A percentile compares a stretch with the other conserved stretches of the same genome.
Conservation (phyloP, 1,139 yeast species). For the Yamadazyma dendronema region DNA sequence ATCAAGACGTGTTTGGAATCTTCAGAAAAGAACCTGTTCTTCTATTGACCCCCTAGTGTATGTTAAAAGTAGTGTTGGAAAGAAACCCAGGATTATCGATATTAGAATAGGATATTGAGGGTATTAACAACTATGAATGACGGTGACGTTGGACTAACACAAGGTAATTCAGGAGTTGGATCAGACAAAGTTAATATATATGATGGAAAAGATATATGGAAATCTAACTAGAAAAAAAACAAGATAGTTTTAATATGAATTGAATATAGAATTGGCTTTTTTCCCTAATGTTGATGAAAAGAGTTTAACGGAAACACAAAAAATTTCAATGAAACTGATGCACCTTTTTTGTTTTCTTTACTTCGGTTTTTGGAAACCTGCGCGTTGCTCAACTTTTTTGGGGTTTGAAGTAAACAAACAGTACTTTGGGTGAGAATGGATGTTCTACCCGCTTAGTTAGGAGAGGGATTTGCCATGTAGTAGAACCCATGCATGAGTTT, state of each 20-base stretch:
- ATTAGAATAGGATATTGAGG: too few relatives aligned
- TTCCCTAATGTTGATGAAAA: neutral
- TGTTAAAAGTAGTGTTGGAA: neutral
- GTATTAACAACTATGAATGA: too few relatives aligned
- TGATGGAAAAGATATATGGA: neutral
- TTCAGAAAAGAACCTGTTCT: neutral
- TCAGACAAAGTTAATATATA: too few relatives aligned
- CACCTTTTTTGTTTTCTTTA: constrained; percentile 11
- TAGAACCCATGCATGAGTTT: too few relatives aligned
- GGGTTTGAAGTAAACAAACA: constrained; percentile 15
- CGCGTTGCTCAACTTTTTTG: constrained; percentile 13
- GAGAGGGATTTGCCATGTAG: too few relatives aligned
- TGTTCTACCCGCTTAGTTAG: too few relatives aligned
- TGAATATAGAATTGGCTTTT: neutral
- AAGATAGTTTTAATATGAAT: neutral
- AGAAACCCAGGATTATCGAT: neutral
- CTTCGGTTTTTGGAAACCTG: constrained; percentile 13
- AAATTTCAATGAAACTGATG: constrained; percentile 7
- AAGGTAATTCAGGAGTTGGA: too few relatives aligned
- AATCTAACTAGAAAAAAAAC: neutral
- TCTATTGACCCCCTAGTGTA: neutral
- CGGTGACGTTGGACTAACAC: too few relatives aligned
- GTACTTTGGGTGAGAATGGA: too few relatives aligned
- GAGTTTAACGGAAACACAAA: constrained; percentile 1
- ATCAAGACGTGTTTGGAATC: neutral